Evolutionary conservation across 1,284 basidiomycete species (phyloP), one percentile per base, ranked within the genome.

Genomic region (Mycena citricolor): DNA sequence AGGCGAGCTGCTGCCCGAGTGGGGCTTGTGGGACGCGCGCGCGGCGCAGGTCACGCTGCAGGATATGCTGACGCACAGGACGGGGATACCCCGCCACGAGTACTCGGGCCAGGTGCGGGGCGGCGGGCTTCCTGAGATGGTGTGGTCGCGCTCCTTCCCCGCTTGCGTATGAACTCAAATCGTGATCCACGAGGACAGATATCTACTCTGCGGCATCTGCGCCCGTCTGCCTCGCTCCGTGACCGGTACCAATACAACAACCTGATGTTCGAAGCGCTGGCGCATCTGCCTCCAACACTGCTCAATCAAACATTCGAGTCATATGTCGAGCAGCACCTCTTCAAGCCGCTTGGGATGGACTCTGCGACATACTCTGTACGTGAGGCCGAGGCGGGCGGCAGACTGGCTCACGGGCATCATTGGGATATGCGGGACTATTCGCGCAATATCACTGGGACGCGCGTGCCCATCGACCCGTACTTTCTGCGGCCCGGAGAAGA

Each of bases 241-340:
- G 63, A 71, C 40, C 65, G 61, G 11, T 73, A 63, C 34, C 65
- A 69, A 32, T 75, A 74, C 51, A 74, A 69, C 56, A 73, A 74
- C 44, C 57, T 70, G 41, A 71, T 72, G 62, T 73, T 65, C 49
- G 63, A 63, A 52, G 61, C 61, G 8, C 56, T 63, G n/a, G 69
- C 60, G 12, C 61, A 61, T 49, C 68, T 68, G 34, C 68, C 67
- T 0, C 54, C 52, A 14, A 48, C 65, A 22, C 57, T 67, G 43
- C 55, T 66, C 40, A 64, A 66, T 39, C 55, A 69, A 47, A 54
- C 61, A 1, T 71, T 65, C 42, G 64, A 65, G 29, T 60, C 64
- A 0, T 77, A 71, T 46, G 62, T 76, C 42, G 35, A 56, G 11
- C 48, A 68, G 26, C 62, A 71, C 30, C 61, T 78, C 2, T 71